Percentiles rank a stretch among this genome's conserved stretches.
phyloP scores from a whole-genome alignment of 345 rosid species.

The Gossypium rotundifolium region DNA sequence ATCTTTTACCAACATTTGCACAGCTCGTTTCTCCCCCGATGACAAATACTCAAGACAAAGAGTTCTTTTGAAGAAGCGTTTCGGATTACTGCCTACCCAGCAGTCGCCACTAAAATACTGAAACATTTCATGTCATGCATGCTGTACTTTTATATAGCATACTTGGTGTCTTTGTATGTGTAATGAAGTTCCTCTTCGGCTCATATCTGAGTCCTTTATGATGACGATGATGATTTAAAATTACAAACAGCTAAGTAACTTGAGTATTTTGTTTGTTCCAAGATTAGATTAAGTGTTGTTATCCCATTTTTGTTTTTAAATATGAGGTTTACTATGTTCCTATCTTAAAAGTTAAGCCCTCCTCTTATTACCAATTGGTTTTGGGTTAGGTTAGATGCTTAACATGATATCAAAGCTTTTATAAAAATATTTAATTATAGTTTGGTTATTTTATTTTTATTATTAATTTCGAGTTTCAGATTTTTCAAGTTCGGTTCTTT shows the following conservation, averaged over 20 bases:
- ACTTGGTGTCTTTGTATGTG: not conserved
- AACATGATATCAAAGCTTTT: no score
- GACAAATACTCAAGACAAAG: conserved; percentile 80
- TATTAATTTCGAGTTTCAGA: no score
- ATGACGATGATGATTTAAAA: not conserved
- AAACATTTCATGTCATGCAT: not conserved
- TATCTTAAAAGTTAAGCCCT: no score
- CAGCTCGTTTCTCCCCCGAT: conserved; percentile 90
- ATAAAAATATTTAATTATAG: no score
- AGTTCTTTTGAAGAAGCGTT: conserved; percentile 70
- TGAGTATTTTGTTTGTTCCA: not conserved
- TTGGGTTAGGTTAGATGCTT: no score
- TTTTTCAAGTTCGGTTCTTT: no score
- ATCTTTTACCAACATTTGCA: not conserved
- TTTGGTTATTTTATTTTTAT: no score
- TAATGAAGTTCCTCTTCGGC: not conserved
- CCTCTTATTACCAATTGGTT: no score
- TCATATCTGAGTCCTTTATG: not conserved
- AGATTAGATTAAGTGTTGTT: not conserved
- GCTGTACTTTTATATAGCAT: not conserved
- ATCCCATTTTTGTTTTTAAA: not conserved
- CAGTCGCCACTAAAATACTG: conserved; percentile 60
- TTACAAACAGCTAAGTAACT: not conserved
- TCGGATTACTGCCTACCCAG: conserved; percentile 74
- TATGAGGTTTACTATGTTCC: no score